These are phyloP conservation scores for Eimeria zaria DNA, from an alignment of 169 alveolate species.

Conservation along the genomic window DNA sequence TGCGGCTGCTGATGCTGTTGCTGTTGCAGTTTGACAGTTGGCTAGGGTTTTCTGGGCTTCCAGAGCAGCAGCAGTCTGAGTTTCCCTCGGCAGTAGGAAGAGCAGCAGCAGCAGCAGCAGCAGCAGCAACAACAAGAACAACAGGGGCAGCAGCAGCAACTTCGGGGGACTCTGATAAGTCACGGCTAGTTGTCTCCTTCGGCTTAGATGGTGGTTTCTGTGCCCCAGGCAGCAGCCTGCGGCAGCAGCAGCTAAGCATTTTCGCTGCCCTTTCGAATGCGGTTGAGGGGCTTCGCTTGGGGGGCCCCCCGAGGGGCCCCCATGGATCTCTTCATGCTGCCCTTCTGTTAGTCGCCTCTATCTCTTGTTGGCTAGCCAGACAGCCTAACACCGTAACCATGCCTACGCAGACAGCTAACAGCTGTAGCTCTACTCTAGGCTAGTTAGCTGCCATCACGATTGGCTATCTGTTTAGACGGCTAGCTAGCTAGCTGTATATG, in stretches of 20 bases:
- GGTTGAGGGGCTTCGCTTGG: slow-evolving; percentile 40
- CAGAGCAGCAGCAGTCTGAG: slow-evolving; percentile 29
- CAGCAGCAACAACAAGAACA: neutral
- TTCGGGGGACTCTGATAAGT: slow-evolving; percentile 5
- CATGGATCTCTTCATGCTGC: slow-evolving; percentile 60
- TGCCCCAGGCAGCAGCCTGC: slow-evolving; percentile 55
- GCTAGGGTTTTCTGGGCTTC: slow-evolving; percentile 47
- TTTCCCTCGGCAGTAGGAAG: neutral
- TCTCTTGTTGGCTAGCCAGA: neutral
- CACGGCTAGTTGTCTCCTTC: slow-evolving; percentile 16
- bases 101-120: slow-evolving; percentile 47
- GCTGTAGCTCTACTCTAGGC: too few relatives aligned
- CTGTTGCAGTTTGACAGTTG: slow-evolving; percentile 73
- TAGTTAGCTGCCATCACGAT: neutral
- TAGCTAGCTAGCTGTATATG: neutral
- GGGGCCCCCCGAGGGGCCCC: slow-evolving; percentile 33
- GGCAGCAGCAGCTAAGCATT: slow-evolving; percentile 39
- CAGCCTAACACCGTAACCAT: neutral
- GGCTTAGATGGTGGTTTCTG: slow-evolving; percentile 54
- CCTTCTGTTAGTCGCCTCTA: neutral
- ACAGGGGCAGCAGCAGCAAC: slow-evolving; percentile 40
- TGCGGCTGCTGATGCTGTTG: slow-evolving; percentile 58
- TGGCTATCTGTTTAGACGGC: neutral
- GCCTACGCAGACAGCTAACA: neutral
- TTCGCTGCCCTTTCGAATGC: slow-evolving; percentile 52